Base-by-base conservation (phyloP, 208 protist genomes). In the Trypanosoma boissoni region DNA sequence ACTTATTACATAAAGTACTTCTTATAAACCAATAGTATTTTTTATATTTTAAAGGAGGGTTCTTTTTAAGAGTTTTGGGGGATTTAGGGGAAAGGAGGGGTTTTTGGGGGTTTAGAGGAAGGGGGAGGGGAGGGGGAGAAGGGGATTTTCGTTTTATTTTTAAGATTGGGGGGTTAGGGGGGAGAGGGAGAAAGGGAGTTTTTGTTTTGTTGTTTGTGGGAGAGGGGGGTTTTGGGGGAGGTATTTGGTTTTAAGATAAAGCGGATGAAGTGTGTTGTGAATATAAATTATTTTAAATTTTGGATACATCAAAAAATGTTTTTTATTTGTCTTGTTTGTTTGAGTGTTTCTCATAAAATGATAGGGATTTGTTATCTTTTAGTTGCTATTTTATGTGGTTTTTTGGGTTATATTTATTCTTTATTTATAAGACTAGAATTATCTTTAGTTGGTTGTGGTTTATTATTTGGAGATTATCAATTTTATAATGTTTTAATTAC, bases 321-420 rank as follows among this genome's bases (percentile, higher is more conserved):
- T 79, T 73, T 65, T 68, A 37, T 79, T 60, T 57, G 57, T 59
- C 23, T 72, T 24, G 58, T 66, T 58, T 84, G 49, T 68, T 67
- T 64, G 55, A 81, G 67, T 69, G 72, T 78, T 64, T 80, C 68
- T 66, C 59, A 78, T 65, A 88, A 88, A 88, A 88, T 83, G 76
- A 88, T 88, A 67, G 80, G 80, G 56, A 67, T 88, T 56, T 88
- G 80, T 88, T 88, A 88, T 88, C 81, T 88, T 71, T 76, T 88
- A 88, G 77, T 84, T 66, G 81, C 81, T 6, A 84, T 88, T 48
- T 65, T 88, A 32, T 88, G 76, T 73, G 81, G 82, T 32, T 88
- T 88, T 80, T 55, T 85, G 49, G 78, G 82, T 18, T 88, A 85
- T 74, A 73, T 89, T 55, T 89, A 89, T 58, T 89, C 82, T 18